Conservation (phyloP, 345 rosid genomes). For the Salix brachista region DNA sequence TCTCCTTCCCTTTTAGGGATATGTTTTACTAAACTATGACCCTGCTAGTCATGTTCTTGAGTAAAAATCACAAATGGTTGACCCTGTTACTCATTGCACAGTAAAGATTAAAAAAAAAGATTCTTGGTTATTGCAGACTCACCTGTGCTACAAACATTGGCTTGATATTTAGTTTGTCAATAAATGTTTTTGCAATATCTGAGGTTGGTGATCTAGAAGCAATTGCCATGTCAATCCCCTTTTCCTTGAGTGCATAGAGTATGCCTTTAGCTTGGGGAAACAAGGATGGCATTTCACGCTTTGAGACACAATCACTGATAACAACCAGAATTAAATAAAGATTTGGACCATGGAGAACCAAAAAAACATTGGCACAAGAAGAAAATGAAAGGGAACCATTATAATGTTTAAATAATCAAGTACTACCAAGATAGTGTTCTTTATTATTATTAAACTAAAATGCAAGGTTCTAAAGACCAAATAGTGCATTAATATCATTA, state of each 20-base stretch:
- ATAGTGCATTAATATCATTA: too few relatives aligned
- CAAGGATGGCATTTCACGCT: constrained; percentile 64
- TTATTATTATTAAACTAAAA: too few relatives aligned
- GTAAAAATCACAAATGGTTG: neutral
- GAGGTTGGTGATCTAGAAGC: constrained; percentile 81
- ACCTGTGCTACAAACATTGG: constrained; percentile 67
- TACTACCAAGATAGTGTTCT: too few relatives aligned
- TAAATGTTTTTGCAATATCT: constrained; percentile 62
- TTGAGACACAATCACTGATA: constrained; percentile 58
- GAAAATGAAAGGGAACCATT: neutral
- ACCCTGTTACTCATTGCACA: neutral
- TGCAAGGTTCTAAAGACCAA: too few relatives aligned
- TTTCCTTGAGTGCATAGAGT: constrained; percentile 58
- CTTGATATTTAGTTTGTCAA: constrained; percentile 53
- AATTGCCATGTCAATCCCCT: constrained; percentile 68
- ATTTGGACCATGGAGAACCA: neutral
- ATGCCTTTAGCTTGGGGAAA: constrained; percentile 74
- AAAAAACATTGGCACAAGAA: too few relatives aligned
- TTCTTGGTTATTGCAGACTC: neutral
- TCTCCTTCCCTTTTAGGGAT: neutral
- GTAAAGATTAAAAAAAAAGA: neutral
- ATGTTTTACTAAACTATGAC: neutral
- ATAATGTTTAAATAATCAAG: neutral
- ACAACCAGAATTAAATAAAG: neutral
- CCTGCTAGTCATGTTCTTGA: neutral